A percentile compares a stretch with the other conserved stretches of the same genome.
Conservation (phyloP, 2,329 filamentous ascomycete species). For the Orbilia javanica region DNA sequence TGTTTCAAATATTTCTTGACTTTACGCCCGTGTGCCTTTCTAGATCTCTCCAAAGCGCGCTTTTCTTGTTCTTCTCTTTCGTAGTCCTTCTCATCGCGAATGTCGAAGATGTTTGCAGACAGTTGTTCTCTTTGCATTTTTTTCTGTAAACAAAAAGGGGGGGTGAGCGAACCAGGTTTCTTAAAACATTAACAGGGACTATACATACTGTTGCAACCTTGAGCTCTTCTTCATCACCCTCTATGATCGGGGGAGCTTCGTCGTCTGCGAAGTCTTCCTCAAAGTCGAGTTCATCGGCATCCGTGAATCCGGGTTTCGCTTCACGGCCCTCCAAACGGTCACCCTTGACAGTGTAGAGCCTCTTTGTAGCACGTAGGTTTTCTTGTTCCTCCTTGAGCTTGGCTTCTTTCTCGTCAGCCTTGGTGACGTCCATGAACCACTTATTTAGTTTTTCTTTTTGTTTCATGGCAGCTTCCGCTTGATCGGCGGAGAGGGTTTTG, state of each 20-base stretch:
- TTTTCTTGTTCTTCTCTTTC: constrained; percentile 73
- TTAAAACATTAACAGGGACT: not conserved
- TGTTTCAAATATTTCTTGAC: constrained; percentile 68
- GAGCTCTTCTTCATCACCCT: constrained; percentile 74
- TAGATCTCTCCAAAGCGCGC: constrained; percentile 68
- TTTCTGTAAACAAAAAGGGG: constrained; percentile 66
- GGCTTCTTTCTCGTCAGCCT: constrained; percentile 68
- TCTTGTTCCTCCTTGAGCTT: constrained; percentile 73
- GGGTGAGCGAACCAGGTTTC: constrained; percentile 4
- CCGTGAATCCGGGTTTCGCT: constrained; percentile 67
- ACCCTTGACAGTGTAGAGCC: constrained; percentile 67
- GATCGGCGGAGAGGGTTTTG: constrained; percentile 81
- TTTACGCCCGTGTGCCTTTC: constrained; percentile 67
- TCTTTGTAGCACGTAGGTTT: constrained; percentile 65
- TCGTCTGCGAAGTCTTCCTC: constrained; percentile 77
- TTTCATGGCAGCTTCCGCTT: constrained; percentile 85
- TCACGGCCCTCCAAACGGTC: constrained; percentile 64
- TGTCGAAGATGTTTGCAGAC: constrained; percentile 74
- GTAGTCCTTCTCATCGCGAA: constrained; percentile 70
- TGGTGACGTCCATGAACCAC: constrained; percentile 77
- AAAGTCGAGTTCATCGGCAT: constrained; percentile 76
- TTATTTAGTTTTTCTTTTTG: constrained; percentile 81
- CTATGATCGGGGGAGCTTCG: constrained; percentile 71
- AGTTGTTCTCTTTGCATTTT: constrained; percentile 72
- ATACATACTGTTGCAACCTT: constrained; percentile 66